phyloP scores from a whole-genome alignment of 225 moss, liverwort and hornwort species.

The Antitrichia curtipendula region DNA sequence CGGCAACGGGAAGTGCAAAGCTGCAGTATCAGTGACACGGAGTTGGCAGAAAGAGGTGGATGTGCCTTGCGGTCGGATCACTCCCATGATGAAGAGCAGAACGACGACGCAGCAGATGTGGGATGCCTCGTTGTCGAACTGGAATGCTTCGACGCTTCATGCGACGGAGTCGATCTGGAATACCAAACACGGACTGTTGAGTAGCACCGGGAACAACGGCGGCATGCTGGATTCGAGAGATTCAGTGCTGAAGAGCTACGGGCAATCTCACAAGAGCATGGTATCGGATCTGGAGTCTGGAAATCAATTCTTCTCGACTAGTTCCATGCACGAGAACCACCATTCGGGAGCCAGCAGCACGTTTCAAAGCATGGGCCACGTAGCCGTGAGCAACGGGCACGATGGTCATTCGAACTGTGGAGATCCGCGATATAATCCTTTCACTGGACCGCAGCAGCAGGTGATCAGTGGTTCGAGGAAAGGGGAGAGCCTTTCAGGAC shows the following conservation, averaged over 20 bases:
- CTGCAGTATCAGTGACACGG: slow-evolving; percentile 39
- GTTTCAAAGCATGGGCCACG: slow-evolving; percentile 22
- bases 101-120: slow-evolving; percentile 45
- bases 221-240: slow-evolving; percentile 36
- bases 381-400: slow-evolving; percentile 36
- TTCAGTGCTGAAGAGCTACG: slow-evolving; percentile 30
- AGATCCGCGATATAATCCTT: slow-evolving; percentile 16
- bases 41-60: slow-evolving; percentile 69
- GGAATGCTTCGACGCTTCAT: slow-evolving; percentile 26
- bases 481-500: slow-evolving; percentile 6
- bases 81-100: slow-evolving; percentile 47
- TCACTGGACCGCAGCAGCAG: slow-evolving; percentile 16
- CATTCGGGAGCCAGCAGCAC: slow-evolving; percentile 6
- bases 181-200: slow-evolving; percentile 13
- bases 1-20: slow-evolving; percentile 45
- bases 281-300: slow-evolving; percentile 20
- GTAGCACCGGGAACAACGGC: slow-evolving; percentile 12
- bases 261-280: slow-evolving; percentile 33
- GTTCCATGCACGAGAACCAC: slow-evolving; percentile 16
- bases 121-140: slow-evolving; percentile 58
- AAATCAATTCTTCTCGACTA: background rate
- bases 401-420: slow-evolving; percentile 35
- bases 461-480: slow-evolving; percentile 13
- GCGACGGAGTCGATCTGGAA: slow-evolving; percentile 36
- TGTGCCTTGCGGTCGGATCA: slow-evolving; percentile 31